Evolutionary conservation across 2,329 filamentous ascomycete genomes (phyloP), one percentile per base, ranked within the genome.

Genomic region (Penicillium sp.): DNA sequence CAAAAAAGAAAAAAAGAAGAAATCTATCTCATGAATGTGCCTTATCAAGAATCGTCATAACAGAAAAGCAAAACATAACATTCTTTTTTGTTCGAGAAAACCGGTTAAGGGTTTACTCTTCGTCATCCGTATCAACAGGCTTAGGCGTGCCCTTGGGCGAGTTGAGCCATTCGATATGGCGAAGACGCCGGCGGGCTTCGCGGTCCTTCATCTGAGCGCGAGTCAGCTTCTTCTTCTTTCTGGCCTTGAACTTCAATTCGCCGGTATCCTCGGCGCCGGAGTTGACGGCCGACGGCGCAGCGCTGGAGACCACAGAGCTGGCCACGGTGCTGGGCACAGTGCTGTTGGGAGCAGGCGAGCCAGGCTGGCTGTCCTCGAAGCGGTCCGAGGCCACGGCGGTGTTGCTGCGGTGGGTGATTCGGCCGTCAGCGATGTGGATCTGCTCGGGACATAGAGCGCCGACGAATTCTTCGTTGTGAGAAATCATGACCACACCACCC

Each of bases 181-280:
- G 85, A 74, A 97, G 79, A 65, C 94, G 83, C 64, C 93, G 84
- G 62, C 95, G 83, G 45, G 89, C 88, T 76, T 97, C 93, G 20
- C 89, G 83, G 74, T 99, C 94, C 83, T 99, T 99, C 71, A 92
- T 65, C 75, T 99, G 91, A 77, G 91, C 91, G 80, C 95, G 90
- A 57, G 94, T 99, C 84, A 94, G 84, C 90, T 99, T 99, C 86
- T 93, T 96, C 91, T 97, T 97, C 78, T 88, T 88, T 83, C 92
- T 94, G 35, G 75, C 74, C 75, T 82, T 85, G 86, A 99, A 99
- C 79, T 95, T 93, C 81, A 99, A 83, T 59, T 88, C 73, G 68
- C 77, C 81, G 59, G 85, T 85, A 65, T 94, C 92, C 75, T 97
- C 93, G 0, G 81, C 84, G n/a, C 91, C 92, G 52, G 84, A 89